Evolutionary conservation across 345 rosid genomes (phyloP).

Genomic region (Bruguiera parviflora): DNA sequence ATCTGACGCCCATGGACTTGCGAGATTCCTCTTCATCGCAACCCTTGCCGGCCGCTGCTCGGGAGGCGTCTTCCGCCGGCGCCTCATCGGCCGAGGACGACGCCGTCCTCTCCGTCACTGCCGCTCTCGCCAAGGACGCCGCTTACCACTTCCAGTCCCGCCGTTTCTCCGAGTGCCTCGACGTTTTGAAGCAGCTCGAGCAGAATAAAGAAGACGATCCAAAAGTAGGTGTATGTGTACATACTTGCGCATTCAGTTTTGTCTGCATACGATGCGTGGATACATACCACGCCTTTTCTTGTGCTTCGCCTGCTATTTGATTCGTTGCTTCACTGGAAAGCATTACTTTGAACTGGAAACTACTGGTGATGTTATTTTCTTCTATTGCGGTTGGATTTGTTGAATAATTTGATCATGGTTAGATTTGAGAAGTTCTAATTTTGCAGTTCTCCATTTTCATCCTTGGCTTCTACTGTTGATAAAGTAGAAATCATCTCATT

Average conservation of each 20-base stretch:
- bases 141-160: constrained; percentile 64
- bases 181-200: constrained; percentile 54
- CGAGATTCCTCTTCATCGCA: constrained; percentile 22
- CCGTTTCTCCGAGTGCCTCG: constrained; percentile 69
- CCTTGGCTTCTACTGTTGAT: background rate
- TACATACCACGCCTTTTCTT: background rate
- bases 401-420: background rate
- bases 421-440: background rate
- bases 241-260: background rate
- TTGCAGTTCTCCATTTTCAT: background rate
- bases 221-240: constrained; percentile 43
- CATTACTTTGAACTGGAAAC: background rate
- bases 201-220: constrained; percentile 73
- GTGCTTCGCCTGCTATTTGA: background rate
- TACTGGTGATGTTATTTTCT: background rate
- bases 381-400: background rate
- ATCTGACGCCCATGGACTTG: constrained; percentile 30
- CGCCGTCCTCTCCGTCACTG: constrained; percentile 16
- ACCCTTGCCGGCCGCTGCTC: constrained; percentile 10
- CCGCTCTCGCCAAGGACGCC: constrained; percentile 76
- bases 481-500: background rate
- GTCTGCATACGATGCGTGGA: background rate
- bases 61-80: constrained; percentile 7
- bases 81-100: constrained; percentile 18
- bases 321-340: background rate